Conservation (phyloP, 805 yeast genomes). For the Candida awuae region DNA sequence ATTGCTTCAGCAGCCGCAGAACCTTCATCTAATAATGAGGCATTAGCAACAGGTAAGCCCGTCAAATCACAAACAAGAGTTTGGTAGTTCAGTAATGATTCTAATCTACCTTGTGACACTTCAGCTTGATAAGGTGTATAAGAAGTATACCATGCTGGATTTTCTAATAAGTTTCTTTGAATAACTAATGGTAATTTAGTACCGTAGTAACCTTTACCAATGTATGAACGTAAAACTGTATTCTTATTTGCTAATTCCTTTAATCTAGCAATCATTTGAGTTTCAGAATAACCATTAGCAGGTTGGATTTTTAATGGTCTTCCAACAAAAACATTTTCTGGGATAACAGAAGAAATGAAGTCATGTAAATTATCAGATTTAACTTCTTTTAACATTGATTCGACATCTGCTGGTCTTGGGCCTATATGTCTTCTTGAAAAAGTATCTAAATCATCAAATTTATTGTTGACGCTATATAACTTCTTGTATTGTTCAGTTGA, state of each 20-base stretch:
- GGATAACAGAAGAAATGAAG: slow-evolving; percentile 68
- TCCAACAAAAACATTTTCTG: slow-evolving; percentile 62
- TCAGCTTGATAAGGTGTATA: slow-evolving; percentile 99
- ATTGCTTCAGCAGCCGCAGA: slow-evolving; percentile 98
- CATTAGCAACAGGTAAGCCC: slow-evolving; percentile 91
- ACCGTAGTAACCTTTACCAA: slow-evolving; percentile 93
- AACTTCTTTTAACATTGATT: slow-evolving; percentile 54
- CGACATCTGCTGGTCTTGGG: slow-evolving; percentile 56
- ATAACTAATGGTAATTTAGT: slow-evolving; percentile 86
- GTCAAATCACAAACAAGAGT: slow-evolving; percentile 87
- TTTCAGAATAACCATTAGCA: slow-evolving; percentile 66
- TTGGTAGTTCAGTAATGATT: slow-evolving; percentile 83
- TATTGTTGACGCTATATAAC: slow-evolving; percentile 37
- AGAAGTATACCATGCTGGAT: slow-evolving; percentile 98
- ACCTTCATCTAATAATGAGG: slow-evolving; percentile 91
- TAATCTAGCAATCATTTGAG: slow-evolving; percentile 66
- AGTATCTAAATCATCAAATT: slow-evolving; percentile 48
- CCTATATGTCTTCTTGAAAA: slow-evolving; percentile 91
- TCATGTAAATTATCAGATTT: slow-evolving; percentile 62
- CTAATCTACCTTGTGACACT: slow-evolving; percentile 92
- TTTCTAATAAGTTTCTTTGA: slow-evolving; percentile 83
- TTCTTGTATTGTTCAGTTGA: slow-evolving; percentile 44
- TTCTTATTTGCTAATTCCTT: slow-evolving; percentile 67
- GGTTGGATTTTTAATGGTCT: slow-evolving; percentile 66
- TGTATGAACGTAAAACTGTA: slow-evolving; percentile 62